Evolutionary conservation across 2,329 filamentous ascomycete species (phyloP).

Genomic region (Calonectria naviculata): DNA sequence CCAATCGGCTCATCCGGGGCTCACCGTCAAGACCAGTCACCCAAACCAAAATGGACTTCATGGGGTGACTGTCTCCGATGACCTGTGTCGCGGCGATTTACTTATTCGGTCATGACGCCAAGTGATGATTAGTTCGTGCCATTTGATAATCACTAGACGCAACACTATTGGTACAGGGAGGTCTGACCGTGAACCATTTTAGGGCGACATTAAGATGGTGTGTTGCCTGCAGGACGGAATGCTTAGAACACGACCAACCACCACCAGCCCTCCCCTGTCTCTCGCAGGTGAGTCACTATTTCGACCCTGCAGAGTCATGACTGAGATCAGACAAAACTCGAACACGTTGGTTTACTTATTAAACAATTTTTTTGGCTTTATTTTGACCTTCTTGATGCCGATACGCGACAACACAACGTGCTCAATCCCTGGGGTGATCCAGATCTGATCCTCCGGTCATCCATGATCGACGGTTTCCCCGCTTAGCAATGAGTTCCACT

Average conservation of each 20-base stretch:
- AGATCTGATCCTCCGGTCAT: neutral
- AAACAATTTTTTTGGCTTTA: too few relatives aligned
- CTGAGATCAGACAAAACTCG: neutral
- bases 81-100: neutral
- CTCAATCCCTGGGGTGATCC: neutral
- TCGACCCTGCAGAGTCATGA: neutral
- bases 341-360: too few relatives aligned
- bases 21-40: too few relatives aligned
- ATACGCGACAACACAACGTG: neutral
- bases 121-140: neutral
- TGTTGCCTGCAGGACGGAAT: neutral
- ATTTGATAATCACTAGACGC: neutral
- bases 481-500: constrained; percentile 32
- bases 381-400: too few relatives aligned
- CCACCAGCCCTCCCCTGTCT: neutral
- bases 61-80: neutral
- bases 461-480: neutral
- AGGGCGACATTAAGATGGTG: neutral
- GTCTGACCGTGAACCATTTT: neutral
- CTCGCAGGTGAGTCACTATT: neutral
- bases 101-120: neutral
- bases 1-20: too few relatives aligned
- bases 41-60: neutral
- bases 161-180: neutral
- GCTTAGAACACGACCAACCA: neutral